Evolutionary conservation across 164 flowering plant species (phyloP), one percentile per base, ranked within the genome.

Genomic region (Stephania japonica): DNA sequence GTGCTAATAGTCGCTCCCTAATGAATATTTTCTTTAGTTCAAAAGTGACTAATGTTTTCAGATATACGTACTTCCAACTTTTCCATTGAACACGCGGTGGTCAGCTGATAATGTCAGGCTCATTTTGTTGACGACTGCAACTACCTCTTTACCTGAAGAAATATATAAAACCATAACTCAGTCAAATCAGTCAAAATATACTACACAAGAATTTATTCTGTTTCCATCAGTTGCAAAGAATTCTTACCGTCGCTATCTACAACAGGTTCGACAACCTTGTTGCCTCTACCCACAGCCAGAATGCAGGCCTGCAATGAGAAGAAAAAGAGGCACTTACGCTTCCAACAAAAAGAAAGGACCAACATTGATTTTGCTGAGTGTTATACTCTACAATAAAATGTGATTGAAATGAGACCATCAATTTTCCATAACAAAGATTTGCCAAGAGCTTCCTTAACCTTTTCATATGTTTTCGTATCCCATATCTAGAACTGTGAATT

Each of bases 231-330:
- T 16, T 16, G 62, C 62, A 65, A 42, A 66, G 23, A 76, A 64
- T 71, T 68, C 80, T 77, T 83, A 95, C 98, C 99, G 79, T 93
- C 92, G 38, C 68, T 74, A 68, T 85, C 92, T 75, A 84, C 73
- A 42, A 86, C 80, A 73, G 95, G 88, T 77, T 85, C 98, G 70
- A 90, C 97, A 79, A 93, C 86, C 81, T 86, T 87, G 81, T 90
- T 90, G 68, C 98, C 99, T 76, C 99, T 86, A 50, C 99, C 99
- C 23, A 96, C 97, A 66, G 98, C 99, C 78, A 96, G 89, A 72
- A 96, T 96, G 70, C 98, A 87, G 65, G 98, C 89, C 99, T 94
- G 88, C 73, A 85, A 76, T 62, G 67, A 63, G 67, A 77, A 70
- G 65, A 79, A 67, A 16, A 19, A 64, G 4, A 71, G 53, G 16